Conservation (phyloP, 1,284 basidiomycete genomes). For the Trametes hirsuta region DNA sequence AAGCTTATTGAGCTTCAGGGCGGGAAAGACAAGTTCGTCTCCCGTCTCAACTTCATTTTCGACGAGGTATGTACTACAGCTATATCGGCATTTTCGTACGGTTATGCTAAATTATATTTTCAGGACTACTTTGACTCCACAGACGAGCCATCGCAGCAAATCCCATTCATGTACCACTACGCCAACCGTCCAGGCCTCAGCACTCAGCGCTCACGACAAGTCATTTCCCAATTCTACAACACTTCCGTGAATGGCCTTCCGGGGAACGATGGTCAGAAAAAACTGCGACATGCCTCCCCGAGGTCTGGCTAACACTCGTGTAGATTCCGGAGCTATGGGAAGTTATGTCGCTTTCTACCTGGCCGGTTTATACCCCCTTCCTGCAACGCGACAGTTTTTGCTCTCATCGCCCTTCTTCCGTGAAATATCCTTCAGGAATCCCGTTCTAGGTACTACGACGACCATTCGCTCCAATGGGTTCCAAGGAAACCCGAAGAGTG, state of each 20-base stretch:
- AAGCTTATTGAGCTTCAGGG: conserved; percentile 62
- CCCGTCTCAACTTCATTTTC: conserved; percentile 60
- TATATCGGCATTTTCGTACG: neutral
- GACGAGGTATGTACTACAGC: conserved; percentile 39
- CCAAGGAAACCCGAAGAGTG: conserved; percentile 51
- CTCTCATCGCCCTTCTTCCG: conserved; percentile 67
- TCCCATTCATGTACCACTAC: conserved; percentile 70
- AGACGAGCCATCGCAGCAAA: conserved; percentile 65
- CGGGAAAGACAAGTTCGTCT: conserved; percentile 54
- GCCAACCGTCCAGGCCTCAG: conserved; percentile 59
- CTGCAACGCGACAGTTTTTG: conserved; percentile 60
- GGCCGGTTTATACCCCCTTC: conserved; percentile 62
- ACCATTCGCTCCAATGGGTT: conserved; percentile 56
- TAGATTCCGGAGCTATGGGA: conserved; percentile 64
- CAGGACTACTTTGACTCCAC: conserved; percentile 57
- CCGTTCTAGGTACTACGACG: conserved; percentile 56
- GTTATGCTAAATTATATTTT: neutral
- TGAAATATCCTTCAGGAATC: conserved; percentile 61
- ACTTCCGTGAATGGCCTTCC: conserved; percentile 57
- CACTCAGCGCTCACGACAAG: conserved; percentile 56
- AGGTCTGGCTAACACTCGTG: neutral
- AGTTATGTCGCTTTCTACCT: conserved; percentile 67
- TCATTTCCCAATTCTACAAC: conserved; percentile 58
- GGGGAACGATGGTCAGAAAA: conserved; percentile 57
- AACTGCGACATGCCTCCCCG: neutral